Evolutionary conservation across 2,329 filamentous ascomycete species (phyloP).

Genomic region (Aspergillus sp.): DNA sequence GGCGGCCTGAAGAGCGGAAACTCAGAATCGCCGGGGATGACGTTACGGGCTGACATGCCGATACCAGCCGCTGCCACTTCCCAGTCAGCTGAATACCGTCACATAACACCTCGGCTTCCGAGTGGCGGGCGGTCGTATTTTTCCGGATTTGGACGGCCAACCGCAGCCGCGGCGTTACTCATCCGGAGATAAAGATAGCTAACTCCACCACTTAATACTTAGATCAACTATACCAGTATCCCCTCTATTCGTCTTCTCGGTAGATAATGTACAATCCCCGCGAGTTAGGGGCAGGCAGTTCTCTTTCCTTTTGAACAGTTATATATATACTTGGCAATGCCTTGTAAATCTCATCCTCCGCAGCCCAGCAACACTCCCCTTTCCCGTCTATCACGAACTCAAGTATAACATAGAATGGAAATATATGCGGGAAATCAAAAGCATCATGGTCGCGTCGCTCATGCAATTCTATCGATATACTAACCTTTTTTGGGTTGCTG

Average conservation of each 20-base stretch:
- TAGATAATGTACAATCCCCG: too few species aligned
- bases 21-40: conserved; percentile 11
- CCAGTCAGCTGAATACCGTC: conserved; percentile 18
- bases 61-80: conserved; percentile 29
- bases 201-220: too few species aligned
- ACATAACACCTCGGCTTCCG: conserved; percentile 23
- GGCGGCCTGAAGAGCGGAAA: conserved; percentile 22
- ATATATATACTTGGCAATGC: too few species aligned
- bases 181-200: neutral
- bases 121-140: conserved; percentile 17
- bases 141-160: conserved; percentile 12
- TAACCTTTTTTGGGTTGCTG: conserved; percentile 11
- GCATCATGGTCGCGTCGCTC: conserved; percentile 27
- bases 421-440: conserved; percentile 5
- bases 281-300: too few species aligned
- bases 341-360: too few species aligned
- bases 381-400: neutral
- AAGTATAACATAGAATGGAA: neutral
- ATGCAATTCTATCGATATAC: conserved; percentile 19
- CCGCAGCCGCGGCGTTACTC: conserved; percentile 11
- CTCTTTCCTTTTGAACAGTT: too few species aligned
- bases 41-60: conserved; percentile 35
- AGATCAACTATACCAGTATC: too few species aligned
- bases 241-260: too few species aligned
- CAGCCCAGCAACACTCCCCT: neutral